Conservation (phyloP, 371 early-diverging fungal genomes). For the Blakeslea trispora region DNA sequence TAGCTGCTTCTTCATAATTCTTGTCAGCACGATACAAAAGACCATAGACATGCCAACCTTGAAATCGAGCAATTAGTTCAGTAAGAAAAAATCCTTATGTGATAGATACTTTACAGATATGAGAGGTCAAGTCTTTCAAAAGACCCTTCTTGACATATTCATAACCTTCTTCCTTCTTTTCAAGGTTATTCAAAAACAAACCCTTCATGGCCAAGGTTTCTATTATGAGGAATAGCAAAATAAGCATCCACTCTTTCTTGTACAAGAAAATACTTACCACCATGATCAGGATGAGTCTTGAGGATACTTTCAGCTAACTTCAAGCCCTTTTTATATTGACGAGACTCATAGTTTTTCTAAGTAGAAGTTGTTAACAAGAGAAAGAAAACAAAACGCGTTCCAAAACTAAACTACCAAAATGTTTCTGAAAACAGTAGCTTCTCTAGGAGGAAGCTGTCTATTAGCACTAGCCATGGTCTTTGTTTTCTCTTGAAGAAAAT, state of each 20-base stretch:
- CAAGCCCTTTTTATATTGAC: constrained; percentile 95
- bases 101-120: constrained; percentile 68
- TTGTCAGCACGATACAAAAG: constrained; percentile 88
- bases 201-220: constrained; percentile 97
- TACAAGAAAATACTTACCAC: constrained; percentile 58
- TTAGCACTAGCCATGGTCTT: constrained; percentile 12
- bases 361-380: too few relatives aligned
- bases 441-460: constrained; percentile 72
- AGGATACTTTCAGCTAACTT: constrained; percentile 90
- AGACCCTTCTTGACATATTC: constrained; percentile 88
- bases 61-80: background rate
- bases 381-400: background rate
- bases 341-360: constrained; percentile 92
- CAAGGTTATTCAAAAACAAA: constrained; percentile 84
- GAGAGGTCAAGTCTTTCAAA: constrained; percentile 76
- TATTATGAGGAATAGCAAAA: constrained; percentile 21
- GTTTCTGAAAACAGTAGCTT: constrained; percentile 75
- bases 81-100: background rate
- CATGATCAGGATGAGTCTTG: constrained; percentile 93
- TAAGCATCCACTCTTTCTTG: background rate
- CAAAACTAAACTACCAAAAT: constrained; percentile 66
- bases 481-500: background rate
- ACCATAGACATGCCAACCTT: constrained; percentile 97
- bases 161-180: constrained; percentile 91
- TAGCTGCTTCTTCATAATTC: constrained; percentile 92